Evolutionary conservation across 768 basidiomycete species (phyloP), one percentile per base, ranked within the genome.

Genomic region (Lactifluus volemus): DNA sequence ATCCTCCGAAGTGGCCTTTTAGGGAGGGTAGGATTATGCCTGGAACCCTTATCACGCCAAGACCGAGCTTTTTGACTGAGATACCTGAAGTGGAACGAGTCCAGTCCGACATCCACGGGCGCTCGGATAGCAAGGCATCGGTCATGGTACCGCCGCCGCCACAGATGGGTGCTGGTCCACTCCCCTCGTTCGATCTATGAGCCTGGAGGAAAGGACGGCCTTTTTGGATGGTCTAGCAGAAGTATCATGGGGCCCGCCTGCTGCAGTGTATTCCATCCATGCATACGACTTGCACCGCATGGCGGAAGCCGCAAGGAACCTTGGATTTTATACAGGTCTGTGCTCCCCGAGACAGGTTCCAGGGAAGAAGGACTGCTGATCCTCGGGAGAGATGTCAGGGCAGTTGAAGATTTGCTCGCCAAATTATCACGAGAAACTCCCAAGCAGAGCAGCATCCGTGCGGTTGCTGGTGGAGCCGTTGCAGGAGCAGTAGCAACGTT

Each of bases 401-500:
- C 65, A 1, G 65, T 66, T 21, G 25, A 65, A 41, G 55, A 61
- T 39, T 19, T 66, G 12, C 36, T 48, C 14, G 57, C 54, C 17
- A 51, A 38, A 19, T 44, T 66, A 25, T 57, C 65, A 5, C 50
- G 38, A 17, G 63, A 59, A 15, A 19, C 5, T 5, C 39, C 29
- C 42, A 48, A 55, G 4, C 49, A 44, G 32, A 58, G 39, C 7
- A 57, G 60, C 8, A 57, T 65, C 17, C 56, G 63, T 19, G 56
- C 60, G 4, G 51, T 58, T 30, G 65, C 63, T 14, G 58, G 64
- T 36, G 65, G 65, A 3, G 60, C 51, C 9, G 59, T 66, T 8
- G 65, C 55, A 5, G 65, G 65, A 29, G 65, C 65, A 34, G 63
- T 66, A 19, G 65, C 63, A 15, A 66, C 65, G 5, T 61, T 66